phyloP scores from a whole-genome alignment of 2,329 filamentous ascomycete species.

The Monilinia polystroma region DNA sequence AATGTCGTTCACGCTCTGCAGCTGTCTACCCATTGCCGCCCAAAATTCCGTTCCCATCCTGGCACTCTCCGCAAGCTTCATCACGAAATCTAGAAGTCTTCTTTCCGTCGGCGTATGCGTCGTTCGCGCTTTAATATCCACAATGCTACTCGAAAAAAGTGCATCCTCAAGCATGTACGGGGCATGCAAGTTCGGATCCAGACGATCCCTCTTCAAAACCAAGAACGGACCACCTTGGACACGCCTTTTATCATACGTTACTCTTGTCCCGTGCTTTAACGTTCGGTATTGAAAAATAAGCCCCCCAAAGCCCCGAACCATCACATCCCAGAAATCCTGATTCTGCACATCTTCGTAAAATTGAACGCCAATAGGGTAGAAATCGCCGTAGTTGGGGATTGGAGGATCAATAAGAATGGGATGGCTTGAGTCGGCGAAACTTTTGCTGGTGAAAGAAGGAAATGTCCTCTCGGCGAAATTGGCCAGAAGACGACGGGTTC shows the following conservation, averaged over 20 bases:
- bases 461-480: background rate
- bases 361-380: background rate
- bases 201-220: background rate
- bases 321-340: conserved; percentile 9
- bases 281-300: conserved; percentile 4
- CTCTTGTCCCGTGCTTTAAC: background rate
- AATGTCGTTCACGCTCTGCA: background rate
- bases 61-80: background rate
- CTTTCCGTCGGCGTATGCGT: background rate
- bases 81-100: background rate
- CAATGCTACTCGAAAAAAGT: background rate
- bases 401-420: background rate
- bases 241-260: background rate
- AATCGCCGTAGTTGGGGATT: background rate
- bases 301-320: conserved; percentile 7
- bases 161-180: background rate
- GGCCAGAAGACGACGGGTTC: background rate
- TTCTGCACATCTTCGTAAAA: conserved; percentile 8
- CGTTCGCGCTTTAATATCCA: background rate
- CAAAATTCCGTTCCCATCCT: background rate
- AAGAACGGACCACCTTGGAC: background rate
- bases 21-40: background rate
- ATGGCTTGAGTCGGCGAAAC: background rate
- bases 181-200: conserved; percentile 1
- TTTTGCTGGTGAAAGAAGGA: background rate